phyloP scores from a whole-genome alignment of 139 green algal genomes.

The Tetraselmis striata region DNA sequence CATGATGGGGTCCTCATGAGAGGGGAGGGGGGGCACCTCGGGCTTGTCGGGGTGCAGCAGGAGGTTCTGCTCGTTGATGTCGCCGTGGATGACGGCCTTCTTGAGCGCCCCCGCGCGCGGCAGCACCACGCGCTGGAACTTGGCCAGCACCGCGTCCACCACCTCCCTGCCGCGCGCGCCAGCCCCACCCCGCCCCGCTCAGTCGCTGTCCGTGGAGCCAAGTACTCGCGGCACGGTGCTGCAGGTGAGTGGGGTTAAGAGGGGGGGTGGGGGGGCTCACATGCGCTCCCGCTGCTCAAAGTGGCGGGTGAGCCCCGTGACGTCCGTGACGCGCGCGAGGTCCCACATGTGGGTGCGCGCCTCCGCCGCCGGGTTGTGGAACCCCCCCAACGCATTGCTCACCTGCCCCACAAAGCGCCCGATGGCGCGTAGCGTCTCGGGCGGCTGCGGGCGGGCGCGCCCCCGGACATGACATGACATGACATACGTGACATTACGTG shows the following conservation, averaged over 20 bases:
- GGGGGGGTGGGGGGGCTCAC: too few relatives aligned
- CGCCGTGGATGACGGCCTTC: conserved; percentile 1
- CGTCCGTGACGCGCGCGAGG: neutral
- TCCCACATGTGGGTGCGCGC: conserved; percentile 7
- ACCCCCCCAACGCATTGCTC: neutral
- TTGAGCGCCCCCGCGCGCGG: neutral
- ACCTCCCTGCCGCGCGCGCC: neutral
- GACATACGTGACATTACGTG: too few relatives aligned
- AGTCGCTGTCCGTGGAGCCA: too few relatives aligned
- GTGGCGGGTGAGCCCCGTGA: neutral
- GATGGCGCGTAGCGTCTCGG: neutral
- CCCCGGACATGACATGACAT: too few relatives aligned
- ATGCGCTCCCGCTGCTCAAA: neutral
- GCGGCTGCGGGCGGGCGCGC: neutral
- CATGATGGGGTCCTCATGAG: too few relatives aligned
- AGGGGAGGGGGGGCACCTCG: too few relatives aligned
- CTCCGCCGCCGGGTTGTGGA: neutral
- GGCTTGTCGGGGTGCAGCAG: neutral
- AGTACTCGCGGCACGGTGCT: too few relatives aligned
- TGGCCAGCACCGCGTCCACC: neutral
- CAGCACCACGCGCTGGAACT: conserved; percentile 1
- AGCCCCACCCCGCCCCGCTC: too few relatives aligned
- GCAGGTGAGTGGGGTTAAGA: too few relatives aligned
- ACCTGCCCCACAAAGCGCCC: neutral
- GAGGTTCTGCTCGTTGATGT: conserved; percentile 9